phyloP scores from a whole-genome alignment of 2,329 filamentous ascomycete genomes.

The Fusarium sp. region DNA sequence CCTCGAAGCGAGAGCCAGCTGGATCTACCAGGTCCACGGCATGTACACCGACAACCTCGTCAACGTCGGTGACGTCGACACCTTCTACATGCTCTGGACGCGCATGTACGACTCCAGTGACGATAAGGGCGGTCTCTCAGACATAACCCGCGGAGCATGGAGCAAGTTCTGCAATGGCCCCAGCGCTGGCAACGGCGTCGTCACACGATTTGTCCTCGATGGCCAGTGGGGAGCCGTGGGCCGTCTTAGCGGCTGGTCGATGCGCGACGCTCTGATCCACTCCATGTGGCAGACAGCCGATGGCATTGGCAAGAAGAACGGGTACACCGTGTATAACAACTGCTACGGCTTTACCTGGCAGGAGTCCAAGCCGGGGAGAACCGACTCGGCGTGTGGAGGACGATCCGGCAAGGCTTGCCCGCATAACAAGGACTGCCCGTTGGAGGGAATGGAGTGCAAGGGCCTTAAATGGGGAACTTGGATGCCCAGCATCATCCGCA shows the following conservation, averaged over 20 bases:
- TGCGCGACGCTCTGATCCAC: neutral
- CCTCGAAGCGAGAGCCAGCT: neutral
- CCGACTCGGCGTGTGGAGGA: neutral
- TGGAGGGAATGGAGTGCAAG: slow-evolving; percentile 1
- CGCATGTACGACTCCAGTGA: slow-evolving; percentile 1
- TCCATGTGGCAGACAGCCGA: neutral
- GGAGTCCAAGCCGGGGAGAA: neutral
- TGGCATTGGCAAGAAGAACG: neutral
- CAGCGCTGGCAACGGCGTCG: neutral
- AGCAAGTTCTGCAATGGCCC: neutral
- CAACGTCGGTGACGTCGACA: slow-evolving; percentile 2
- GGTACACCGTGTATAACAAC: neutral
- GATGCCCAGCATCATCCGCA: slow-evolving; percentile 8
- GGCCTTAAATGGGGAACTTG: neutral
- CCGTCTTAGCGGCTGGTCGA: neutral
- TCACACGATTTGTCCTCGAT: neutral
- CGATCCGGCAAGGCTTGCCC: neutral
- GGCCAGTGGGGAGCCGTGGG: neutral
- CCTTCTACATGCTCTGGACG: neutral
- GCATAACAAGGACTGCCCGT: neutral
- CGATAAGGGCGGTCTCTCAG: neutral
- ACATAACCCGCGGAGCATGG: neutral
- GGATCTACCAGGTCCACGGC: neutral
- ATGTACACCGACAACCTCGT: slow-evolving; percentile 2
- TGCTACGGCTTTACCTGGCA: slow-evolving; percentile 4